Evolutionary conservation across 768 basidiomycete species (phyloP).

Genomic region (Cystobasidium onofrii): DNA sequence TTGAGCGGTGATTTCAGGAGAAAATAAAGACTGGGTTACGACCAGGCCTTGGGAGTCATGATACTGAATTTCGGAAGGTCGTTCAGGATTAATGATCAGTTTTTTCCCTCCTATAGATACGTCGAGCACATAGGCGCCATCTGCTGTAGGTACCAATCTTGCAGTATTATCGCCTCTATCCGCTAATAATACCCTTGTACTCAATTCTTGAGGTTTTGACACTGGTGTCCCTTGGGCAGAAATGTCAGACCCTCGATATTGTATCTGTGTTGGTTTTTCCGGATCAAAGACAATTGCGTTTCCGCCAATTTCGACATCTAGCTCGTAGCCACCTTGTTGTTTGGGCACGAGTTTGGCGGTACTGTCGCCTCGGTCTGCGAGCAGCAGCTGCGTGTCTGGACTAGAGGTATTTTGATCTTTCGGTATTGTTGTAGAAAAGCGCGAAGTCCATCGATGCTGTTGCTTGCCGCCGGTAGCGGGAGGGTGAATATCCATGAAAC

Average conservation of each 20-base stretch:
- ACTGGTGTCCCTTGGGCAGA: neutral
- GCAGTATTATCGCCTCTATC: constrained; percentile 30
- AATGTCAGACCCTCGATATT: neutral
- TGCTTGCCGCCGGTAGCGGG: too few relatives aligned
- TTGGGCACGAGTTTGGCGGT: too few relatives aligned
- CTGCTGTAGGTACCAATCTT: neutral
- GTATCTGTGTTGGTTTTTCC: neutral
- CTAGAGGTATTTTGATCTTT: too few relatives aligned
- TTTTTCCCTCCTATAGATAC: constrained; percentile 27
- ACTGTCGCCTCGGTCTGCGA: too few relatives aligned
- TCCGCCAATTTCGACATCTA: neutral
- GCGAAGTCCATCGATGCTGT: too few relatives aligned
- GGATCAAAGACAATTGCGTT: neutral
- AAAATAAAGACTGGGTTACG: constrained; percentile 15
- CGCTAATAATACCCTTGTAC: neutral
- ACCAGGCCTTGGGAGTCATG: constrained; percentile 6
- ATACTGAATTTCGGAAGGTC: constrained; percentile 1
- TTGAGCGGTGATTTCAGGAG: neutral
- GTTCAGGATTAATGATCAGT: constrained; percentile 15
- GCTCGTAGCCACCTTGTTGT: too few relatives aligned
- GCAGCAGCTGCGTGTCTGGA: too few relatives aligned
- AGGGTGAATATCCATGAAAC: too few relatives aligned
- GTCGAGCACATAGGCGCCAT: constrained; percentile 15
- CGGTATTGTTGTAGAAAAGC: too few relatives aligned
- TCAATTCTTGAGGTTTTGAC: neutral